Evolutionary conservation across 2,329 filamentous ascomycete genomes (phyloP).

Genomic region (Aspergillus pseudoterreus): DNA sequence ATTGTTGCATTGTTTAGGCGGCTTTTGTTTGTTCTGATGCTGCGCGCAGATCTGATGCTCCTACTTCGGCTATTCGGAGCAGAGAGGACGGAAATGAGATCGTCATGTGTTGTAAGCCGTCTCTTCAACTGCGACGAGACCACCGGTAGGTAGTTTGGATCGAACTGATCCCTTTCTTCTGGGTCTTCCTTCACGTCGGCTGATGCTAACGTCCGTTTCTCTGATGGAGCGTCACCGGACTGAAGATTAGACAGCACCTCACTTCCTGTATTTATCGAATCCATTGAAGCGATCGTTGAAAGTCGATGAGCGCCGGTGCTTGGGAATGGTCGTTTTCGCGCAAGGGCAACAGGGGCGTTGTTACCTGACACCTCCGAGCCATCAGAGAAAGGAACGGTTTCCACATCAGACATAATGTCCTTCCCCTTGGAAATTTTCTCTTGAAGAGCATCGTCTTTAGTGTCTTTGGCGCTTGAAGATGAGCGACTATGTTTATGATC

Average conservation of each 20-base stretch:
- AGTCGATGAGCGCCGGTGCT: constrained; percentile 52
- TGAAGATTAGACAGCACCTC: constrained; percentile 12
- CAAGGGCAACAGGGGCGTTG: constrained; percentile 38
- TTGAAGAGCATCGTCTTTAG: constrained; percentile 6
- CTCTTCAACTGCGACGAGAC: constrained; percentile 57
- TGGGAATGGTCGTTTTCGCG: constrained; percentile 46
- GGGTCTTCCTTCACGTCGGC: constrained; percentile 21
- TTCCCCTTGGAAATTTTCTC: constrained; percentile 21
- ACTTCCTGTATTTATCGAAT: constrained; percentile 44
- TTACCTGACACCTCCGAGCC: constrained; percentile 35
- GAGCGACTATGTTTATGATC: constrained; percentile 12
- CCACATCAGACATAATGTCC: constrained; percentile 23
- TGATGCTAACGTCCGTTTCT: constrained; percentile 15
- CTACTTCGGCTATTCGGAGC: constrained; percentile 57
- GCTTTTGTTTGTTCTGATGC: constrained; percentile 70
- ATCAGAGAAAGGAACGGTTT: constrained; percentile 31
- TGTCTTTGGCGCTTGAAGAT: constrained; percentile 11
- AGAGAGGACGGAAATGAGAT: constrained; percentile 89
- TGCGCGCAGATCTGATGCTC: constrained; percentile 72
- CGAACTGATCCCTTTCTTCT: constrained; percentile 47
- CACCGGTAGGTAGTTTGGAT: constrained; percentile 43
- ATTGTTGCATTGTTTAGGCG: constrained; percentile 65
- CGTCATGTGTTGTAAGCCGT: constrained; percentile 83
- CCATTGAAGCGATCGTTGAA: constrained; percentile 57
- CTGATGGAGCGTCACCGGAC: constrained; percentile 10